Evolutionary conservation across 164 flowering plant genomes (phyloP).

Genomic region (Nymphaea colorata): DNA sequence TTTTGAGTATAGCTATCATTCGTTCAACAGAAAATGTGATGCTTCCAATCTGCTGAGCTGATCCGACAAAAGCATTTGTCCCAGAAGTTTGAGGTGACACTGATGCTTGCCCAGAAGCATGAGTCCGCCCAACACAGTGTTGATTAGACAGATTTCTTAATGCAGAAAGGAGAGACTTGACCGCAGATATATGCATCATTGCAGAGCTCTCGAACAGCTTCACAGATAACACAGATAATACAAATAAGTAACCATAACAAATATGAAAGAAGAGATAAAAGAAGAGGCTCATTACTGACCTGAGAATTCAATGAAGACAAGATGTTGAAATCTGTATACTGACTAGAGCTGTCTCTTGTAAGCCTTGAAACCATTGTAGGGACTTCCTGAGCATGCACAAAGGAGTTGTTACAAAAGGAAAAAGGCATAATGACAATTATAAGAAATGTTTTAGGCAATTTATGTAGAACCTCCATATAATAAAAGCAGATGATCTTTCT

Average conservation of each 20-base stretch:
- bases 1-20: constrained; percentile 76
- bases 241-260: not conserved
- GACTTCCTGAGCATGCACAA: constrained; percentile 50
- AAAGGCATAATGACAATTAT: no score
- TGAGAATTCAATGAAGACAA: constrained; percentile 95
- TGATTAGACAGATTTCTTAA: constrained; percentile 61
- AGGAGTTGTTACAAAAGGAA: no score
- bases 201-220: constrained; percentile 98
- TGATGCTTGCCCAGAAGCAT: constrained; percentile 38
- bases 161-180: constrained; percentile 87
- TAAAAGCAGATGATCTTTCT: no score
- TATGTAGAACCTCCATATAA: no score
- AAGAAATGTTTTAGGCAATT: no score
- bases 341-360: constrained; percentile 78
- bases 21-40: constrained; percentile 81
- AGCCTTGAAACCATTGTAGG: constrained; percentile 63
- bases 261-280: not conserved
- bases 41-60: constrained; percentile 69
- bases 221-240: constrained; percentile 1
- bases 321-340: constrained; percentile 76
- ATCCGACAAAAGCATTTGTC: not conserved
- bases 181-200: constrained; percentile 86
- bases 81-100: not conserved
- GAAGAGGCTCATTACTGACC: constrained; percentile 21
- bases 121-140: constrained; percentile 36